Conservation (phyloP, 768 basidiomycete species). For the Suillus placidus region DNA sequence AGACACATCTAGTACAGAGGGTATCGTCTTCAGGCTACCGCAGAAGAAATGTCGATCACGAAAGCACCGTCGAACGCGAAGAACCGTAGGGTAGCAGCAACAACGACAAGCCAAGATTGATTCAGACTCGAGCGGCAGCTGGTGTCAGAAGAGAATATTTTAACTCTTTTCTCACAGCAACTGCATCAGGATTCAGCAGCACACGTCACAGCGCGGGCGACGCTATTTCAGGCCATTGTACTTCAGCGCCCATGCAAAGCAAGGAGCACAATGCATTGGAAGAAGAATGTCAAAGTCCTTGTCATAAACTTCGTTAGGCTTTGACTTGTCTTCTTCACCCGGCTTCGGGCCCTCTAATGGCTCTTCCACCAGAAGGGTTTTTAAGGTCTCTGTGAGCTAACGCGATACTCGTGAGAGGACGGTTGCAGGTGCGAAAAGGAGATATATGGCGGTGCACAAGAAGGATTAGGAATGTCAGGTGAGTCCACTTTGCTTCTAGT, state of each 20-base stretch:
- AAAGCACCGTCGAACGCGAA: conserved; percentile 60
- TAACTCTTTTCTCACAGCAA: background rate
- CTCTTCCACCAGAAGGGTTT: background rate
- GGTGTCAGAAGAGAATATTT: background rate
- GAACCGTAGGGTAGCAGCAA: conserved; percentile 69
- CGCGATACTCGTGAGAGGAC: background rate
- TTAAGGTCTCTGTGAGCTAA: background rate
- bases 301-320: background rate
- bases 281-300: too few relatives aligned
- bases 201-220: background rate
- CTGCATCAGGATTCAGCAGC: background rate
- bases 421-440: background rate
- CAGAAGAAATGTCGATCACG: conserved; percentile 64
- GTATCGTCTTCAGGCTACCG: conserved; percentile 68
- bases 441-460: too few relatives aligned
- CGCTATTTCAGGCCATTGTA: background rate
- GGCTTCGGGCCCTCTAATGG: background rate
- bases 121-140: background rate
- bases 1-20: conserved; percentile 54
- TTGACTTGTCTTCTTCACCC: too few relatives aligned
- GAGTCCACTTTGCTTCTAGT: background rate
- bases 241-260: background rate
- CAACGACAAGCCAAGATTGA: conserved; percentile 77
- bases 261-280: too few relatives aligned
- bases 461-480: background rate